Evolutionary conservation across 768 basidiomycete genomes (phyloP).

Genomic region (Hygrocybe punicea): DNA sequence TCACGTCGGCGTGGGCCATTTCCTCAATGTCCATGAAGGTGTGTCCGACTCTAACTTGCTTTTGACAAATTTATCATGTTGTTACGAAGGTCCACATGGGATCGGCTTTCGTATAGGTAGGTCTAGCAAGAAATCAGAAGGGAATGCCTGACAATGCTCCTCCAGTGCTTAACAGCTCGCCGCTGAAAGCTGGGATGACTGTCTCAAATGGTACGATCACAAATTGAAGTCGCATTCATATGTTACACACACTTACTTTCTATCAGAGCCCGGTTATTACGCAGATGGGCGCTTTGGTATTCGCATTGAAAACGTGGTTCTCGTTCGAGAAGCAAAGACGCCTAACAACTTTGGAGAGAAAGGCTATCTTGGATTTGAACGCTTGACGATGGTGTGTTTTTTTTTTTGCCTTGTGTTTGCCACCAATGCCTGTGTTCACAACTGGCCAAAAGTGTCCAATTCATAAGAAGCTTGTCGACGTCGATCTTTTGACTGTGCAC

Average conservation of each 20-base stretch:
- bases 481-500: constrained; percentile 51
- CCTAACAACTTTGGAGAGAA: constrained; percentile 78
- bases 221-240: background rate
- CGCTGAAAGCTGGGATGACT: constrained; percentile 83
- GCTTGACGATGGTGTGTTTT: constrained; percentile 72
- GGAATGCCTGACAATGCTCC: background rate
- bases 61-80: background rate
- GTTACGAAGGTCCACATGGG: constrained; percentile 52
- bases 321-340: constrained; percentile 70
- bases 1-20: too few relatives aligned
- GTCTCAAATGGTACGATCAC: constrained; percentile 71
- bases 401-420: background rate
- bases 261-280: constrained; percentile 81
- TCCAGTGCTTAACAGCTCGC: constrained; percentile 61
- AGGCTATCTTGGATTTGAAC: constrained; percentile 82
- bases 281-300: constrained; percentile 89
- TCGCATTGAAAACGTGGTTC: constrained; percentile 85
- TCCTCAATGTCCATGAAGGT: constrained; percentile 92
- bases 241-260: background rate
- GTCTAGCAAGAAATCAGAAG: background rate
- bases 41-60: background rate
- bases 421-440: background rate
- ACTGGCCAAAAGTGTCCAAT: constrained; percentile 63
- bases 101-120: constrained; percentile 56
- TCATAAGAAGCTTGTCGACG: constrained; percentile 76